Conservation (phyloP, 495 filamentous ascomycete species). For the Penicillium argentinense region DNA sequence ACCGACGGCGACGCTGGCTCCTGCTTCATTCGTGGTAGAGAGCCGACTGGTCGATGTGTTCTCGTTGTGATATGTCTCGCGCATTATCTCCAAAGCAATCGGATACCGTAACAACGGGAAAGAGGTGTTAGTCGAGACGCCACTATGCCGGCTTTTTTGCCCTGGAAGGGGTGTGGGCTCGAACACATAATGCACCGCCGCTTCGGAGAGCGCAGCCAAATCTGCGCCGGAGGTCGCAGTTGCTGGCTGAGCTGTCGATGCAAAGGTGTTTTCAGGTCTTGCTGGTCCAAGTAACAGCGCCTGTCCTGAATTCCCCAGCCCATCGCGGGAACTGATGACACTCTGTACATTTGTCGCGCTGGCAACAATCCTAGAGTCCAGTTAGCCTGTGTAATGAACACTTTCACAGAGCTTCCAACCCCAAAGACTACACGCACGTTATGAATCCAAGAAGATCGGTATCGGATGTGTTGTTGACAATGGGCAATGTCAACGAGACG, state of each 20-base stretch:
- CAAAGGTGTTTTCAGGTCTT: conserved; percentile 64
- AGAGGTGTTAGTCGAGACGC: conserved; percentile 44
- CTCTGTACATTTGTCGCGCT: conserved; percentile 57
- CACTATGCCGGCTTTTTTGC: conserved; percentile 46
- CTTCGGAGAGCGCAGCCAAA: conserved; percentile 14
- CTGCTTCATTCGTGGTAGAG: conserved; percentile 69
- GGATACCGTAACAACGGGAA: conserved; percentile 61
- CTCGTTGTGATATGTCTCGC: conserved; percentile 37
- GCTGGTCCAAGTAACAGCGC: conserved; percentile 67
- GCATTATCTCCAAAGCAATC: conserved; percentile 54
- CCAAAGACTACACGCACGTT: conserved; percentile 28
- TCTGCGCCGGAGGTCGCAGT: conserved; percentile 20
- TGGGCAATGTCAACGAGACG: conserved; percentile 76
- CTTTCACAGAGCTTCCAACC: too few species aligned
- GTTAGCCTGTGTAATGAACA: too few species aligned
- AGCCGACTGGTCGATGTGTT: conserved; percentile 66
- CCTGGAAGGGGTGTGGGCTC: conserved; percentile 33
- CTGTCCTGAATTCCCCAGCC: conserved; percentile 64
- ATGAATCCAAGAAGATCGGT: conserved; percentile 70
- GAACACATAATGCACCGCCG: conserved; percentile 42
- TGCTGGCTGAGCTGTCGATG: conserved; percentile 23
- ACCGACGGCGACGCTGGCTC: conserved; percentile 63
- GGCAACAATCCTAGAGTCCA: conserved; percentile 56
- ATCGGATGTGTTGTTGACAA: conserved; percentile 60
- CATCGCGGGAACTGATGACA: conserved; percentile 61